Conservation (phyloP, 352 stramenopile species). For the Aphanomyces invadans region DNA sequence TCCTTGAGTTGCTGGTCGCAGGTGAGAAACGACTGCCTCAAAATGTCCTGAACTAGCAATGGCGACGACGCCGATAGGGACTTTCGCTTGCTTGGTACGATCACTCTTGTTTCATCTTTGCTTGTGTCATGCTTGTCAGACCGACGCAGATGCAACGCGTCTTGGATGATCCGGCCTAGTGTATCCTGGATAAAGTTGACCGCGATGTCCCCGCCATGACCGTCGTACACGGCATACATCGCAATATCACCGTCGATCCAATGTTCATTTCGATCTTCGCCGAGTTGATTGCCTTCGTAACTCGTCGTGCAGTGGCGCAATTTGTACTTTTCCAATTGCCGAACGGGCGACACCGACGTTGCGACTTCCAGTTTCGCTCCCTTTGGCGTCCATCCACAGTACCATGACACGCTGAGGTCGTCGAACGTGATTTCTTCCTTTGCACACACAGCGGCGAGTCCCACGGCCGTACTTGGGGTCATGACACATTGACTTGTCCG, state of each 20-base stretch:
- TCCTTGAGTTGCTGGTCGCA: conserved; percentile 56
- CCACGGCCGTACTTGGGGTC: background rate
- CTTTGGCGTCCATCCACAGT: conserved; percentile 22
- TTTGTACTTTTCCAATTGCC: conserved; percentile 1
- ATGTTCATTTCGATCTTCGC: conserved; percentile 22
- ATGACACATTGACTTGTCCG: background rate
- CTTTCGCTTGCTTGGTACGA: conserved; percentile 28
- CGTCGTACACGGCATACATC: conserved; percentile 55
- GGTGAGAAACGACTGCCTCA: conserved; percentile 32
- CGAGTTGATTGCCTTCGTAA: conserved; percentile 21
- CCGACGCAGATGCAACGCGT: background rate
- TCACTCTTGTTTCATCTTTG: background rate
- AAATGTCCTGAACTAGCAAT: background rate
- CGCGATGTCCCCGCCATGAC: conserved; percentile 52
- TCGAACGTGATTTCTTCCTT: conserved; percentile 17
- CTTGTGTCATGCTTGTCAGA: background rate
- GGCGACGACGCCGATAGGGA: conserved; percentile 31
- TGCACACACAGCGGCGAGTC: conserved; percentile 9
- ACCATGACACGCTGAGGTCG: conserved; percentile 10
- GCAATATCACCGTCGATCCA: background rate
- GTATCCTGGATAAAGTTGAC: conserved; percentile 37
- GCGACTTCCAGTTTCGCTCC: conserved; percentile 20
- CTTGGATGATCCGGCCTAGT: background rate
- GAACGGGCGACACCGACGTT: background rate
- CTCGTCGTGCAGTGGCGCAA: conserved; percentile 24